Base-by-base conservation (phyloP, 192 early-diverging fungal species). In the Entomortierella chlamydospora region DNA sequence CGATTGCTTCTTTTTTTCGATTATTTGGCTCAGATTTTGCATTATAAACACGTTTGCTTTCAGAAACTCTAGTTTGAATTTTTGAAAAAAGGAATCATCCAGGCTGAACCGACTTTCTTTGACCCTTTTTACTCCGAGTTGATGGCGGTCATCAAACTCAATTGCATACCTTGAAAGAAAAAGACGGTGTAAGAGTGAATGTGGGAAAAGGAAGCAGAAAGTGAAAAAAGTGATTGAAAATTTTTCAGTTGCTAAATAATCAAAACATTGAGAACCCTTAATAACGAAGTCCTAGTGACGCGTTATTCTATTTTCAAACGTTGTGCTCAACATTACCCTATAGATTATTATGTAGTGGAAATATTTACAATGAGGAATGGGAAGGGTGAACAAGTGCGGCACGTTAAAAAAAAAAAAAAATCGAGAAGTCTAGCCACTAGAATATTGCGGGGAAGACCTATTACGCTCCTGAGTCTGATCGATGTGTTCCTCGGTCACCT, bases 51-150 rank as follows among this genome's bases (percentile, higher is more conserved):
- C 33, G 72, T 70, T 74, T 81, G 77, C 72, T 70, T 81, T 85
- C 84, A 85, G 84, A 85, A 85, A 85, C 84, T 85, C 84, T 85
- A 85, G 84, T 85, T 85, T 85, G 84, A 83, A 83, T 74, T 83
- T 73, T 66, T 81, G 54, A 52, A 79, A 78, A 69, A 68, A 57
- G 70, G 78, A 68, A 83, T 83, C 82, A 81, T 72, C 79, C 76
- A 79, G 50, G 76, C 76, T 60, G 65, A 33, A 15, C 45, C 45
- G 15, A 17, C 45, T 47, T 47, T 47, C 15, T 47, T 47, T 47
- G n/a, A n/a, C n/a, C 15, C 15, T 20, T 20, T 20, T 17, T 12
- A 20, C n/a, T n/a, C n/a, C n/a, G n/a, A n/a, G n/a, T n/a, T n/a
- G n/a, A n/a, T n/a, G n/a, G n/a, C n/a, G n/a, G n/a, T n/a, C n/a